Evolutionary conservation across 2,329 filamentous ascomycete species (phyloP), one percentile per base, ranked within the genome.

Genomic region (Colletotrichum neosansevieriae): DNA sequence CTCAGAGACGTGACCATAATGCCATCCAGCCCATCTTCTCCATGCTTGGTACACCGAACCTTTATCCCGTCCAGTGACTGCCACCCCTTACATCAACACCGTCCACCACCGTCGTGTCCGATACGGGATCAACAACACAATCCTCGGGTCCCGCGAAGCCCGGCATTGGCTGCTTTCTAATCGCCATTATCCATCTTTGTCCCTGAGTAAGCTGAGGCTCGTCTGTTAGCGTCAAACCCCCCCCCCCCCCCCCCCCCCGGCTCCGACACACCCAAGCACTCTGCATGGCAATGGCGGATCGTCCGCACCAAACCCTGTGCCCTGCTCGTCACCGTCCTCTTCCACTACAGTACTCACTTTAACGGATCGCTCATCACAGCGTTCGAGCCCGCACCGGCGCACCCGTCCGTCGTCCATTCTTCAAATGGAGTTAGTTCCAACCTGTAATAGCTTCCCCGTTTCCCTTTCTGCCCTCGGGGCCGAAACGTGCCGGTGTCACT

Each of bases 151-250:
- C 44, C 47, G 13, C 17, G 19, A 32, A 38, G 45, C 60, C 45
- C 60, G 53, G 65, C 32, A 57, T 65, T 58, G 61, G 40, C 40
- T 53, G 38, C 36, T 15, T 62, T 17, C 34, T 42, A 29, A 24
- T 29, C 7, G 29, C 17, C 0, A 53, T 34, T 58, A 29, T n/a
- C 24, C 42, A 17, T 40, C 21, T 40, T 36, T 36, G 34, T 51
- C n/a, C 34, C 42, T 63, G 64, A 63, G 58, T 63, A 63, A 63
- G 63, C 63, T 57, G 58, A 57, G 63, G 50, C 58, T 67, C 54
- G 53, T 11, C 45, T 53, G 6, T 11, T 44, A 45, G 62, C 40
- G 29, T 13, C 24, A 19, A 11, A 24, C 38, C 29, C 0, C 29
- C 6, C 29, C 56, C 38, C 29, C 0, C 29, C 6, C 29, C 56